Percentiles rank a stretch among this genome's conserved stretches.
Conservation (phyloP, 345 rosid species). For the Eucalyptus erythrocorys region DNA sequence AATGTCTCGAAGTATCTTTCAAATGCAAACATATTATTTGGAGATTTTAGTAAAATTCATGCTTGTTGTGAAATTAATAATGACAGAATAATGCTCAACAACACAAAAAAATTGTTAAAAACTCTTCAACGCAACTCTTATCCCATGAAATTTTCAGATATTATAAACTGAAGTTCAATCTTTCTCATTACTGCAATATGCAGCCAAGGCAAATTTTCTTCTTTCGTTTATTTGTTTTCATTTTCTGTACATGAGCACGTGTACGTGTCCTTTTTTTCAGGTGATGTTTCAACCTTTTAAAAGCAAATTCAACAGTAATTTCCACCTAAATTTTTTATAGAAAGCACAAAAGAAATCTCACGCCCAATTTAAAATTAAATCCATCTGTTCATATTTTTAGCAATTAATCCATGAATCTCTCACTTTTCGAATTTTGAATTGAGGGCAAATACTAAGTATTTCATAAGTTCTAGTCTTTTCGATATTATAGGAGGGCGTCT, state of each 20-base stretch:
- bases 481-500: fast-evolving
- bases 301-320: background rate
- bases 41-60: background rate
- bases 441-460: background rate
- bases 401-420: background rate
- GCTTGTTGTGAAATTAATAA: background rate
- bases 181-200: background rate
- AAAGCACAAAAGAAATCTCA: background rate
- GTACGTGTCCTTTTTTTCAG: background rate
- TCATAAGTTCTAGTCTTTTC: background rate
- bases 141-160: background rate
- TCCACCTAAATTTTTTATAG: background rate
- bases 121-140: background rate
- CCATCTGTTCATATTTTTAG: background rate
- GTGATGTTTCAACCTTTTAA: background rate
- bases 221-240: background rate
- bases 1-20: background rate
- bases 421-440: background rate
- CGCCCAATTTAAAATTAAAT: background rate
- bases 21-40: no score
- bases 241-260: background rate
- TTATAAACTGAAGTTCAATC: background rate
- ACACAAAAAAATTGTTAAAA: background rate
- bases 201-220: background rate
- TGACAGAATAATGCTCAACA: background rate